Conservation (phyloP, 768 basidiomycete genomes). For the Ramaria sp. region DNA sequence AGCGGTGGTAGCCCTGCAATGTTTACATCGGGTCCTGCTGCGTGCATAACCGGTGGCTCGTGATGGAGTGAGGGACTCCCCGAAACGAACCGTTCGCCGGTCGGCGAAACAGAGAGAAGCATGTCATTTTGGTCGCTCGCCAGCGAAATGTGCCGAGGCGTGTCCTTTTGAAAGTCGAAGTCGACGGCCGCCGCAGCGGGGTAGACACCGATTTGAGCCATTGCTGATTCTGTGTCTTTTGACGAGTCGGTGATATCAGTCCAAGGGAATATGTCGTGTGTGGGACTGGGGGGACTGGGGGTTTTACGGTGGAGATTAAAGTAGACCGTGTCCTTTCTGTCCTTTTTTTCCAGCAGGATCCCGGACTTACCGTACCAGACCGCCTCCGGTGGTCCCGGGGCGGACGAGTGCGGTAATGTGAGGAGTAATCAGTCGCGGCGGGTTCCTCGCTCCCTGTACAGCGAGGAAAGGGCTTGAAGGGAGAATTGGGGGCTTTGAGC, state of each 20-base stretch:
- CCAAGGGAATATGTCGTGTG: conserved; percentile 16
- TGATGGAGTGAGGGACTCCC: too few species aligned
- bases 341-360: conserved; percentile 22
- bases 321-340: conserved; percentile 1
- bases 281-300: conserved; percentile 9
- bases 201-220: conserved; percentile 10
- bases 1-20: conserved; percentile 62
- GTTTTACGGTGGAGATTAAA: conserved; percentile 14
- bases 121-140: not conserved
- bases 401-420: conserved; percentile 45
- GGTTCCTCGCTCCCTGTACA: conserved; percentile 58
- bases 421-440: conserved; percentile 43
- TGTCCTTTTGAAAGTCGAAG: conserved; percentile 16
- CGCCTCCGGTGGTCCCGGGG: conserved; percentile 60
- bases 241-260: not conserved
- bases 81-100: not conserved
- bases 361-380: conserved; percentile 62
- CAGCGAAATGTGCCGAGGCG: not conserved
- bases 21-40: conserved; percentile 27
- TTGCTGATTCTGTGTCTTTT: not conserved
- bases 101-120: not conserved
- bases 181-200: conserved; percentile 21
- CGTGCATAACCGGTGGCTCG: too few species aligned
- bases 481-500: not conserved
- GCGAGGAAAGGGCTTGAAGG: conserved; percentile 41